phyloP scores from a whole-genome alignment of 768 basidiomycete genomes.

The Lactarius trivialis region DNA sequence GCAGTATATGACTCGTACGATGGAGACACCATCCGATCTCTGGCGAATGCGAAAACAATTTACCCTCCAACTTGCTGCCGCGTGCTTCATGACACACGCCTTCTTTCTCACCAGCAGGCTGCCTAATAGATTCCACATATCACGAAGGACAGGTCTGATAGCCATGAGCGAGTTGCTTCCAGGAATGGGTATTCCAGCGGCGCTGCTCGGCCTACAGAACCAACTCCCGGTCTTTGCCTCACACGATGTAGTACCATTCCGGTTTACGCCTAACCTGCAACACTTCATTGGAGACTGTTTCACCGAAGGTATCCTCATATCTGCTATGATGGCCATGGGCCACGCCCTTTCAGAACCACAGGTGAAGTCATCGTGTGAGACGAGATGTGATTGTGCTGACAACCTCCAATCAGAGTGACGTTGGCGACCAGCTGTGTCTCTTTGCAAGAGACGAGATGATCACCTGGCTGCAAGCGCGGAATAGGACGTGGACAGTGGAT shows the following conservation, averaged over 20 bases:
- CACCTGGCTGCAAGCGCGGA: slow-evolving; percentile 57
- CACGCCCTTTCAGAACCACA: slow-evolving; percentile 88
- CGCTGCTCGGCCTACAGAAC: slow-evolving; percentile 29
- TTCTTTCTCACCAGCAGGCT: slow-evolving; percentile 78
- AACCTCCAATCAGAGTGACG: slow-evolving; percentile 56
- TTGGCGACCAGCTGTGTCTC: slow-evolving; percentile 87
- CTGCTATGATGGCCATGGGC: slow-evolving; percentile 86
- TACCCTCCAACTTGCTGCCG: slow-evolving; percentile 79
- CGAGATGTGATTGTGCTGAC: slow-evolving; percentile 9
- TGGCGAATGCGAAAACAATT: slow-evolving; percentile 99
- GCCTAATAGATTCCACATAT: slow-evolving; percentile 82
- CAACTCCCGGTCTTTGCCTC: slow-evolving; percentile 62
- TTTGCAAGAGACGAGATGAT: slow-evolving; percentile 92
- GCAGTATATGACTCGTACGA: slow-evolving; percentile 87
- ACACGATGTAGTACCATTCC: slow-evolving; percentile 90
- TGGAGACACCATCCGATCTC: slow-evolving; percentile 75
- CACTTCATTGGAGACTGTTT: slow-evolving; percentile 83
- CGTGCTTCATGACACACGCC: slow-evolving; percentile 88
- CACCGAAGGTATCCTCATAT: slow-evolving; percentile 82
- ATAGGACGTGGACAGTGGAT: slow-evolving; percentile 54
- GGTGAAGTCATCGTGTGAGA: slow-evolving; percentile 35
- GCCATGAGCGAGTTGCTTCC: slow-evolving; percentile 92
- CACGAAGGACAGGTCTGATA: slow-evolving; percentile 82
- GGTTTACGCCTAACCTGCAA: slow-evolving; percentile 95
- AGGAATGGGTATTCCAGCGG: slow-evolving; percentile 37